These are phyloP conservation scores for Poterioochromonas sp. DNA, from an alignment of 352 stramenopile species.

Conservation along the genomic window DNA sequence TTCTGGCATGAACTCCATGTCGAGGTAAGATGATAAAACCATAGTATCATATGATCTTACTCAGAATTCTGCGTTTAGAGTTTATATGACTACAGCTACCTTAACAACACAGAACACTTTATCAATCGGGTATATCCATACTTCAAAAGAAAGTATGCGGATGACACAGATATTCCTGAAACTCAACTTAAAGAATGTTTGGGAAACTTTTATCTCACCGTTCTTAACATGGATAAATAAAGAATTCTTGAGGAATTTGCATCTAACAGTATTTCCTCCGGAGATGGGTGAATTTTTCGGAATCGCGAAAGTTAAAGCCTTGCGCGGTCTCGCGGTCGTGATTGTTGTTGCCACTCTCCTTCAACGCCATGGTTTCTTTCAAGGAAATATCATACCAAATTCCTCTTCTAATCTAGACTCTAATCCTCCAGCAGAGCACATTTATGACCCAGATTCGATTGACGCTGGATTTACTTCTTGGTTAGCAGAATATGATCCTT, in stretches of 20 bases:
- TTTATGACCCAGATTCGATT: no score
- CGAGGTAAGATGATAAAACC: constrained; percentile 13
- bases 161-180: constrained; percentile 14
- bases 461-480: no score
- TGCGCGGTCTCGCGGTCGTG: no score
- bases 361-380: no score
- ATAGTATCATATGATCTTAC: constrained; percentile 17
- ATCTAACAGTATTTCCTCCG: constrained; percentile 10
- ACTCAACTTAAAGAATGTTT: constrained; percentile 9
- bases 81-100: constrained; percentile 14
- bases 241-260: constrained; percentile 14
- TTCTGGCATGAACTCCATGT: constrained; percentile 8
- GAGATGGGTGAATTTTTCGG: constrained; percentile 2
- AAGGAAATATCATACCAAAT: no score
- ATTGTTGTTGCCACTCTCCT: no score
- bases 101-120: constrained; percentile 15
- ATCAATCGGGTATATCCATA: constrained; percentile 12
- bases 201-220: constrained; percentile 11
- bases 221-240: constrained; percentile 18
- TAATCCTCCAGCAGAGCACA: no score
- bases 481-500: no score
- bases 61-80: constrained; percentile 8
- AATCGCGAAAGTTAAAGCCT: constrained; percentile 1
- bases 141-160: constrained; percentile 13
- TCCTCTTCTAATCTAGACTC: no score